A percentile compares a stretch with the other conserved stretches of the same genome.
Conservation (phyloP, 1,284 basidiomycete species). For the Ustilago bromivora region DNA sequence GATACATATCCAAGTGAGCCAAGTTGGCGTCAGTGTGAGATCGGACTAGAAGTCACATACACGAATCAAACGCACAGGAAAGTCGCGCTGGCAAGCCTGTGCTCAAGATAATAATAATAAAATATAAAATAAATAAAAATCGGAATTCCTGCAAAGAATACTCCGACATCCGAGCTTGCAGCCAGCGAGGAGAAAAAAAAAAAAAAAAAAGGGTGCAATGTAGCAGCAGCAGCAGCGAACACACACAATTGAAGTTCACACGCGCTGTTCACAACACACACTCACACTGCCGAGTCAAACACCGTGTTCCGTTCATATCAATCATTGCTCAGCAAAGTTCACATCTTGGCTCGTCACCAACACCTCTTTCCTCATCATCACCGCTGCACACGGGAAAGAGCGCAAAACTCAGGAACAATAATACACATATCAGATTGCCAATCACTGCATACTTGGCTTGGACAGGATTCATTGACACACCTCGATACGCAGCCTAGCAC, state of each 20-base stretch:
- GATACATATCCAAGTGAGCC: too few relatives aligned
- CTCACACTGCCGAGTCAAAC: slow-evolving; percentile 21
- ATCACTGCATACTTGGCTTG: too few relatives aligned
- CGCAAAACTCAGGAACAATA: too few relatives aligned
- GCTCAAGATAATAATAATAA: neutral
- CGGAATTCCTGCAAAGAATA: neutral
- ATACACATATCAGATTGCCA: too few relatives aligned
- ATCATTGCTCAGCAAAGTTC: neutral
- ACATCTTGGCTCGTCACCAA: neutral
- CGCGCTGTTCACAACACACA: neutral
- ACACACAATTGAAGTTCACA: neutral
- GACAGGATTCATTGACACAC: neutral
- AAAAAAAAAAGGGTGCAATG: neutral
- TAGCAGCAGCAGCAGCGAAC: neutral
- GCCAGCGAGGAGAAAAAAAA: neutral
- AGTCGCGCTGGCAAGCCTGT: slow-evolving; percentile 15
- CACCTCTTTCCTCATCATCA: neutral
- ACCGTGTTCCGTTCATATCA: neutral
- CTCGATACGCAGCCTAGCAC: neutral
- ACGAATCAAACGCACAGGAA: neutral
- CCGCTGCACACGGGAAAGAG: neutral
- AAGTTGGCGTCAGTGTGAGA: too few relatives aligned
- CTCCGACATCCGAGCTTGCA: slow-evolving; percentile 18
- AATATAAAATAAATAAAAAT: slow-evolving; percentile 4
- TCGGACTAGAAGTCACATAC: too few relatives aligned